Evolutionary conservation across 2,329 filamentous ascomycete species (phyloP).

Genomic region (Cytospora chrysosperma): DNA sequence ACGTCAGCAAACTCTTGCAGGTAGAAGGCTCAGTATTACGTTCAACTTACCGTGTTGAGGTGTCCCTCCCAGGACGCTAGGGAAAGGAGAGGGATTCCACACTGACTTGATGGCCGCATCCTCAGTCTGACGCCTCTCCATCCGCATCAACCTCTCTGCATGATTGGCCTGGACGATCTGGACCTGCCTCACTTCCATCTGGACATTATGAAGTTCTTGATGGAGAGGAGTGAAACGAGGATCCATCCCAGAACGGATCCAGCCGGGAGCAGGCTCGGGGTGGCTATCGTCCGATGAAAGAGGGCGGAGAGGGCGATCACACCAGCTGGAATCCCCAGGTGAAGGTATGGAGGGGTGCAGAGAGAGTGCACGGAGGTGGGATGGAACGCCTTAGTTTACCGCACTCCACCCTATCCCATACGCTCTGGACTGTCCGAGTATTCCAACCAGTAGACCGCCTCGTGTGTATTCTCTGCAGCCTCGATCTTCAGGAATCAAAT

Average conservation of each 20-base stretch:
- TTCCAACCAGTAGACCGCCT: constrained; percentile 9
- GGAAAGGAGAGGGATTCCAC: constrained; percentile 85
- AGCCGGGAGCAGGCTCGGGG: not conserved
- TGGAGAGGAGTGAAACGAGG: constrained; percentile 57
- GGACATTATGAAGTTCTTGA: constrained; percentile 66
- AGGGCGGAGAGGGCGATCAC: constrained; percentile 8
- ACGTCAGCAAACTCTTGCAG: constrained; percentile 25
- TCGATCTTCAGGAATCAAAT: constrained; percentile 31
- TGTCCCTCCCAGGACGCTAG: constrained; percentile 77
- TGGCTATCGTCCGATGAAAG: constrained; percentile 10
- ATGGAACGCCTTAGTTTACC: not conserved
- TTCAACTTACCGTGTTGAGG: constrained; percentile 76
- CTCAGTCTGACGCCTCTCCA: constrained; percentile 67
- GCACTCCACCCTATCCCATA: constrained; percentile 6
- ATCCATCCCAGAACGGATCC: constrained; percentile 56
- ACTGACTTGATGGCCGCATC: constrained; percentile 75
- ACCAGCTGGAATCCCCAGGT: constrained; percentile 16
- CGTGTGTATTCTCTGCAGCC: constrained; percentile 15
- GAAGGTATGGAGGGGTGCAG: not conserved
- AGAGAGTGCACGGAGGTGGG: not conserved
- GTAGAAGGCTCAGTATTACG: constrained; percentile 9
- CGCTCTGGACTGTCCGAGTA: constrained; percentile 8
- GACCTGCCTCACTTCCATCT: constrained; percentile 69
- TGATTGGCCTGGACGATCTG: constrained; percentile 63
- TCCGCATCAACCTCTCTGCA: constrained; percentile 58